These are phyloP conservation scores for Juglanconis oblonga DNA, from an alignment of 2,329 filamentous ascomycete genomes.

Conservation along the genomic window DNA sequence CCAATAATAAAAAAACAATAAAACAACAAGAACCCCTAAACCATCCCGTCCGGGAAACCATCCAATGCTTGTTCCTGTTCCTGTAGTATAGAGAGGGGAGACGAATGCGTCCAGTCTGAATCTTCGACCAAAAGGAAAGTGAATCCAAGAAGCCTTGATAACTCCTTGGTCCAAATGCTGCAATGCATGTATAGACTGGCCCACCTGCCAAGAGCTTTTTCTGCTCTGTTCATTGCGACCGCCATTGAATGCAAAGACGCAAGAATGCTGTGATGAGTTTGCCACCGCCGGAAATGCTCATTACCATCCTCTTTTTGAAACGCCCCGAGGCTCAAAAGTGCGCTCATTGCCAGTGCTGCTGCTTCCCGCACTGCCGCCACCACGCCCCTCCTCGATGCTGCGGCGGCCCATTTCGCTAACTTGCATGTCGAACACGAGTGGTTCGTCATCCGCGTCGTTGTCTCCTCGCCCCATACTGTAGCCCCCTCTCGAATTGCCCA, in stretches of 20 bases:
- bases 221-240: neutral
- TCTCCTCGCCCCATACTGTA: constrained; percentile 34
- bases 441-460: constrained; percentile 31
- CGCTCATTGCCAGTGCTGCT: constrained; percentile 12
- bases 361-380: constrained; percentile 17
- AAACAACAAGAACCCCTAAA: neutral
- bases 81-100: constrained; percentile 5
- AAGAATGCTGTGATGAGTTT: neutral
- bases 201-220: neutral
- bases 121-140: neutral
- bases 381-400: constrained; percentile 18
- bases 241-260: too few species aligned
- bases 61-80: neutral
- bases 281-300: neutral
- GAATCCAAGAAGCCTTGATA: neutral
- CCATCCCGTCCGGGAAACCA: neutral
- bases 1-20: neutral
- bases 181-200: neutral
- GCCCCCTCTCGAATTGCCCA: constrained; percentile 35
- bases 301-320: constrained; percentile 17
- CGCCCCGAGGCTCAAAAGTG: constrained; percentile 13
- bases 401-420: constrained; percentile 18
- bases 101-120: constrained; percentile 13
- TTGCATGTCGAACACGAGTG: constrained; percentile 19
- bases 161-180: neutral